A percentile compares a stretch with the other conserved stretches of the same genome.
Evolutionary conservation across 768 basidiomycete species (phyloP).

Genomic region (Ramaria sp.): DNA sequence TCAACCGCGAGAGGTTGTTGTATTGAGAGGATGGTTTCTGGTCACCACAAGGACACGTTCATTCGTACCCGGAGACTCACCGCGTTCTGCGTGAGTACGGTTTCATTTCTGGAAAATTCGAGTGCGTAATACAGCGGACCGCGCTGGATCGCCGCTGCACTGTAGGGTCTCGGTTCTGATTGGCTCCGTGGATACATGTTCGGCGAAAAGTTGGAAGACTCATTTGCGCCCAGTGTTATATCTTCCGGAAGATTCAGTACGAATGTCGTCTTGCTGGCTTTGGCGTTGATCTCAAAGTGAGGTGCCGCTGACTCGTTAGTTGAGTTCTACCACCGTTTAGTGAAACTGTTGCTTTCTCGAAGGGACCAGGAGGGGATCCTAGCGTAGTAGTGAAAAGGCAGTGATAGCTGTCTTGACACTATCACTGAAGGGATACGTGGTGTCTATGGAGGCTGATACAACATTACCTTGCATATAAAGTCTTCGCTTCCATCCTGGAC

Average conservation of each 20-base stretch:
- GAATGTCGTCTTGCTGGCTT: conserved; percentile 34
- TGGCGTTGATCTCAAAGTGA: conserved; percentile 25
- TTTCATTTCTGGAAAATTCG: conserved; percentile 30
- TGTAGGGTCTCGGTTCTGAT: conserved; percentile 39
- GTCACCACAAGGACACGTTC: background rate
- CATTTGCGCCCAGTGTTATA: conserved; percentile 31
- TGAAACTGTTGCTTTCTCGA: conserved; percentile 33
- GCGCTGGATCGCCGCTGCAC: conserved; percentile 42
- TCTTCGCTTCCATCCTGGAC: background rate
- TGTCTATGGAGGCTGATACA: conserved; percentile 32
- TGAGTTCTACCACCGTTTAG: conserved; percentile 25
- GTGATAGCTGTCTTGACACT: too few relatives aligned
- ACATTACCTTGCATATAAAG: conserved; percentile 23
- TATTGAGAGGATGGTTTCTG: background rate
- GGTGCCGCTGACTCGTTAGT: conserved; percentile 28
- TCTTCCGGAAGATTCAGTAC: conserved; percentile 35
- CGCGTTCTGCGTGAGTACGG: conserved; percentile 31
- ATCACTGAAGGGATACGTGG: too few relatives aligned
- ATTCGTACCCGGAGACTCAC: background rate
- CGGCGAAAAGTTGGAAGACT: background rate
- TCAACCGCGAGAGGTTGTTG: conserved; percentile 37
- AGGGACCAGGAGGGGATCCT: conserved; percentile 42
- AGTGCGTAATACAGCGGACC: conserved; percentile 46
- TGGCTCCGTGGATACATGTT: background rate
- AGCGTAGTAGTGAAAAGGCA: conserved; percentile 37